Evolutionary conservation across 306 rosid genomes (phyloP).

Genomic region (Vachellia pachyceras): DNA sequence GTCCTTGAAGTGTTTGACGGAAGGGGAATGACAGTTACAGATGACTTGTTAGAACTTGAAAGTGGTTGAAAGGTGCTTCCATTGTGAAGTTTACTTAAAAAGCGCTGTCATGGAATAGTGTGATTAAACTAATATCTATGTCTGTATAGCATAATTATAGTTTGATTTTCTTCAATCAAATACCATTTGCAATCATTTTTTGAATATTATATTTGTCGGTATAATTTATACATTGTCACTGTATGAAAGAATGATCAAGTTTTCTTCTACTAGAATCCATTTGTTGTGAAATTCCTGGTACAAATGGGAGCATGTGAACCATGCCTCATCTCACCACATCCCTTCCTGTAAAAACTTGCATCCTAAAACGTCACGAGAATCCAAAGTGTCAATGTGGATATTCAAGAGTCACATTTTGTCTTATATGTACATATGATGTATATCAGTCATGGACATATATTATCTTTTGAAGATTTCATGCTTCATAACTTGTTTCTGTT

Average conservation of each 20-base stretch:
- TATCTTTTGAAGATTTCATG: not conserved
- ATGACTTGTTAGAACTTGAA: not conserved
- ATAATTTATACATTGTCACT: not conserved
- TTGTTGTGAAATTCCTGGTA: not conserved
- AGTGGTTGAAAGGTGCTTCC: not conserved
- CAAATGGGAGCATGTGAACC: constrained; percentile 5
- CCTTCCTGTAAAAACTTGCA: constrained; percentile 14
- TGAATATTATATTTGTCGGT: not conserved
- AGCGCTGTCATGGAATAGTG: not conserved
- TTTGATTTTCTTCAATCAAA: not conserved
- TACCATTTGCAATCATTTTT: not conserved
- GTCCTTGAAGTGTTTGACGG: not conserved
- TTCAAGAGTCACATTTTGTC: not conserved
- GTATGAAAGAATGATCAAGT: not conserved
- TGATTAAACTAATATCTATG: not conserved
- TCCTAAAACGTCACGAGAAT: not conserved
- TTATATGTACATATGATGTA: not conserved
- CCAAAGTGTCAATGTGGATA: not conserved
- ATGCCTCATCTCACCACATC: not conserved
- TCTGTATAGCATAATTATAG: not conserved
- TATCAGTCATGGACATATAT: not conserved
- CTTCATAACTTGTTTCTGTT: not conserved
- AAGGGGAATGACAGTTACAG: constrained; percentile 1
- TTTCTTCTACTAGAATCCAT: not conserved
- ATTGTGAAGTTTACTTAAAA: not conserved